phyloP scores from a whole-genome alignment of 306 rosid genomes.

The Begonia fuchsioides region DNA sequence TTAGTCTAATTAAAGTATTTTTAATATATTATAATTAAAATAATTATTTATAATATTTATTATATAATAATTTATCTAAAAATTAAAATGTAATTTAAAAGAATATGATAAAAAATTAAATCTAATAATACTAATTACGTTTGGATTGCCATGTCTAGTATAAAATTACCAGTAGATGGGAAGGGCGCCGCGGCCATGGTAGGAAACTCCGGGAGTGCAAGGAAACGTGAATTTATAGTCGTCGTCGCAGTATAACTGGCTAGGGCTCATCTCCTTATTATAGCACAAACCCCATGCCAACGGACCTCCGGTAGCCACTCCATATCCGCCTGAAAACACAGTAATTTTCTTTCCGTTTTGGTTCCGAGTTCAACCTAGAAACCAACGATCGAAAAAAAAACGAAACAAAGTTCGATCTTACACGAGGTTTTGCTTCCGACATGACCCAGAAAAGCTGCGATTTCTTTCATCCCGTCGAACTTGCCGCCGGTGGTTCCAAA shows the following conservation, averaged over 20 bases:
- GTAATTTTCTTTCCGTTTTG: background rate
- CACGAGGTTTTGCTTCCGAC: conserved; percentile 87
- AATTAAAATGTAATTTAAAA: no score
- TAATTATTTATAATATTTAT: no score
- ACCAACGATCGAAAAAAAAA: background rate
- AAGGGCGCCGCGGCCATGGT: conserved; percentile 95
- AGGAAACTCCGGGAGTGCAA: conserved; percentile 76
- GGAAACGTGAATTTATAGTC: conserved; percentile 67
- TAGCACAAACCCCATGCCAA: conserved; percentile 92
- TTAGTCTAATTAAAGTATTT: no score
- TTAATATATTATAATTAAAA: no score
- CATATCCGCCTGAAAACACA: conserved; percentile 75
- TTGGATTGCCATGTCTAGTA: no score
- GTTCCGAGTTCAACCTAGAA: conserved; percentile 1
- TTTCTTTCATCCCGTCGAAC: conserved; percentile 54
- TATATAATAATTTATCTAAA: no score
- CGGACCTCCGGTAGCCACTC: conserved; percentile 96
- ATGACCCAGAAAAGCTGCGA: conserved; percentile 79
- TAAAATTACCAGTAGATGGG: conserved; percentile 69
- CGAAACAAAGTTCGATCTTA: conserved; percentile 10
- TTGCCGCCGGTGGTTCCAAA: conserved; percentile 83
- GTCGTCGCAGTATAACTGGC: conserved; percentile 77
- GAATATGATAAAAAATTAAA: no score
- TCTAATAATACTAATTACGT: no score
- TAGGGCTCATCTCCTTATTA: conserved; percentile 89